Evolutionary conservation across 305 asterid species (phyloP).

Genomic region (Fraxinus floribunda): DNA sequence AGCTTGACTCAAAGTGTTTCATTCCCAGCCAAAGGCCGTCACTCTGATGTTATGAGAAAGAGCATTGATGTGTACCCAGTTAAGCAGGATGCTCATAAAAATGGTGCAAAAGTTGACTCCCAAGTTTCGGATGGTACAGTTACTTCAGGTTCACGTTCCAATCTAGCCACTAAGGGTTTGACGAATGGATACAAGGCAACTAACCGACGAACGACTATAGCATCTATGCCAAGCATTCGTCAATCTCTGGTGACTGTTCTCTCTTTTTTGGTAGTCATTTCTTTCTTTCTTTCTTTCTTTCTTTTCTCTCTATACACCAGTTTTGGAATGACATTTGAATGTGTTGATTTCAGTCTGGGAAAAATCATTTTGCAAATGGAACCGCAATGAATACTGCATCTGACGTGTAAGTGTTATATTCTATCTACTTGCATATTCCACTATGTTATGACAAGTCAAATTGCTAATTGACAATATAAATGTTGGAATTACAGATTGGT

Average conservation of each 20-base stretch:
- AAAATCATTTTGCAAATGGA: slow-evolving; percentile 44
- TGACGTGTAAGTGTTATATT: slow-evolving; percentile 47
- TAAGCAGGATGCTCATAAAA: slow-evolving; percentile 41
- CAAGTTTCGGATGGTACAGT: slow-evolving; percentile 33
- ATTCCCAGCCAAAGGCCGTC: slow-evolving; percentile 53
- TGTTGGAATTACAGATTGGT: slow-evolving; percentile 40
- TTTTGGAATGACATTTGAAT: background rate
- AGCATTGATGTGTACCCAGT: slow-evolving; percentile 54
- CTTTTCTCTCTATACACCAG: background rate
- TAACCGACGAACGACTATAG: slow-evolving; percentile 37
- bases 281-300: background rate
- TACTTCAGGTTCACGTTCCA: slow-evolving; percentile 28
- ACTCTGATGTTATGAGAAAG: slow-evolving; percentile 55
- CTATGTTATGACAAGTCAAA: background rate
- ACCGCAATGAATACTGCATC: slow-evolving; percentile 26
- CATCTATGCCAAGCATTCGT: slow-evolving; percentile 36
- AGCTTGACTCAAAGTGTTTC: slow-evolving; percentile 63
- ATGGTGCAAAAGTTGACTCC: slow-evolving; percentile 39
- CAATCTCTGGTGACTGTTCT: slow-evolving; percentile 42
- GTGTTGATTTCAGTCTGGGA: slow-evolving; percentile 37
- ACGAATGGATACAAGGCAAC: slow-evolving; percentile 22
- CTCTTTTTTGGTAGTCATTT: background rate
- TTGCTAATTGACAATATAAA: slow-evolving; percentile 8
- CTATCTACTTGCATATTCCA: background rate
- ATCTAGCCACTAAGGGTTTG: slow-evolving; percentile 25